A percentile compares a stretch with the other conserved stretches of the same genome.
These are phyloP conservation scores for Coniochaeta sp. DNA, from an alignment of 2,329 filamentous ascomycete species.

Conservation along the genomic window DNA sequence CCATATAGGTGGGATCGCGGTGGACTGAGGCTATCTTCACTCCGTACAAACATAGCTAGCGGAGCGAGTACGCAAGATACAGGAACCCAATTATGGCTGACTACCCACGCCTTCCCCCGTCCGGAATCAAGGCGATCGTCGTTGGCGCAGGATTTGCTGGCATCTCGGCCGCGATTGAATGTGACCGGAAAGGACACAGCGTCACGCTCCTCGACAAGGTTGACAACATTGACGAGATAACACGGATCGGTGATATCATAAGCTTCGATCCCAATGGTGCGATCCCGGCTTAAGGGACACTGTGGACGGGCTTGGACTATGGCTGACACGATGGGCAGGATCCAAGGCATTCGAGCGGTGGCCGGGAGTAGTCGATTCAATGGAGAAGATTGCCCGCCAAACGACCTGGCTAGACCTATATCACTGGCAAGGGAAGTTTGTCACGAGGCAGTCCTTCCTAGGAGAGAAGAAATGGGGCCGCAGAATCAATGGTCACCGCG, in stretches of 20 bases:
- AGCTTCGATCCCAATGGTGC: slow-evolving; percentile 43
- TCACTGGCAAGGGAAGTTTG: slow-evolving; percentile 39
- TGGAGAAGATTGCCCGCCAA: slow-evolving; percentile 41
- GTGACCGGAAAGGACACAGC: slow-evolving; percentile 45
- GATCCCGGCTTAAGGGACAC: slow-evolving; percentile 11
- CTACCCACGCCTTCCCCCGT: slow-evolving; percentile 20
- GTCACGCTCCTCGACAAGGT: slow-evolving; percentile 38
- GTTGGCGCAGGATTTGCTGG: slow-evolving; percentile 51
- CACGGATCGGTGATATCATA: slow-evolving; percentile 43
- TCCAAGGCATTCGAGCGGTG: slow-evolving; percentile 49
- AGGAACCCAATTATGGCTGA: slow-evolving; percentile 10
- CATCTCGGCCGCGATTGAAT: slow-evolving; percentile 52
- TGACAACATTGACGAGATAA: slow-evolving; percentile 29
- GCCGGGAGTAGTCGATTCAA: slow-evolving; percentile 38
- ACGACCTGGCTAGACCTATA: slow-evolving; percentile 34
- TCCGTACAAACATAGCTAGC: not conserved
- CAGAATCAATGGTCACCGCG: slow-evolving; percentile 46
- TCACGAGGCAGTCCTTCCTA: slow-evolving; percentile 34
- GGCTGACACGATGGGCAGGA: slow-evolving; percentile 37
- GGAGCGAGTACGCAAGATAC: not conserved
- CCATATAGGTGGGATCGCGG: not conserved
- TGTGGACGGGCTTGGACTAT: not conserved
- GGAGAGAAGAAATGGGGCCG: slow-evolving; percentile 29
- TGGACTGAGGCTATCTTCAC: not conserved
- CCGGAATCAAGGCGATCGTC: slow-evolving; percentile 38